Conservation (phyloP, 2,329 filamentous ascomycete genomes). For the Alternaria longipes region DNA sequence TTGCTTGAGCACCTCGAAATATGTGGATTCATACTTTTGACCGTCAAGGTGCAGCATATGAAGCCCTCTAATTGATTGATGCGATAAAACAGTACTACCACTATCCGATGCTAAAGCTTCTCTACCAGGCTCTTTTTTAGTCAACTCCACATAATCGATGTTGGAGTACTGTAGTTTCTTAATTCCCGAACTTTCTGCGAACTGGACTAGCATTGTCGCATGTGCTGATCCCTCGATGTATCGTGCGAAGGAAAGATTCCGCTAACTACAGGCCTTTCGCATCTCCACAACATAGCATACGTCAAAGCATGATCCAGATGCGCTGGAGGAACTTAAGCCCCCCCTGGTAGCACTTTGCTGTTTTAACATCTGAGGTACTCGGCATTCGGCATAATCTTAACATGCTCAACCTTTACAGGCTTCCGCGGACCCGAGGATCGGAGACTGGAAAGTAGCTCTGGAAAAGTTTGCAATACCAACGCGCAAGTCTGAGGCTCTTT, state of each 20-base stretch:
- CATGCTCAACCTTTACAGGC: no score
- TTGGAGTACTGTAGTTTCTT: neutral
- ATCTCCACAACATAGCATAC: neutral
- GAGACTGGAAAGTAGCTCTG: neutral
- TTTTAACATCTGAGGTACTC: neutral
- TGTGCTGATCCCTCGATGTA: neutral
- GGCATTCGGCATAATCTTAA: neutral
- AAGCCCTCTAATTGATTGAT: neutral
- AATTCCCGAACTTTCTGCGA: neutral
- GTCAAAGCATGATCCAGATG: neutral
- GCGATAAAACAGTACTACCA: neutral
- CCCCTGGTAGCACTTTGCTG: neutral
- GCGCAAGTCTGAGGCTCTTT: neutral
- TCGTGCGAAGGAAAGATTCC: neutral
- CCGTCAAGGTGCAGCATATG: neutral
- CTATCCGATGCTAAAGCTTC: neutral
- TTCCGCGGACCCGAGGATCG: neutral
- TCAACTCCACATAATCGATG: neutral
- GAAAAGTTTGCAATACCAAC: neutral
- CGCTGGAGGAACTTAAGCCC: neutral
- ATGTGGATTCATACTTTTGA: neutral
- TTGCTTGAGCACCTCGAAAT: slow-evolving; percentile 12
- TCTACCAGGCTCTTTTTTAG: no score
- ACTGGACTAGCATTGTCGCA: neutral
- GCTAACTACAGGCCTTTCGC: neutral